Conservation (phyloP, 768 basidiomycete genomes). For the Trametes coccinea region DNA sequence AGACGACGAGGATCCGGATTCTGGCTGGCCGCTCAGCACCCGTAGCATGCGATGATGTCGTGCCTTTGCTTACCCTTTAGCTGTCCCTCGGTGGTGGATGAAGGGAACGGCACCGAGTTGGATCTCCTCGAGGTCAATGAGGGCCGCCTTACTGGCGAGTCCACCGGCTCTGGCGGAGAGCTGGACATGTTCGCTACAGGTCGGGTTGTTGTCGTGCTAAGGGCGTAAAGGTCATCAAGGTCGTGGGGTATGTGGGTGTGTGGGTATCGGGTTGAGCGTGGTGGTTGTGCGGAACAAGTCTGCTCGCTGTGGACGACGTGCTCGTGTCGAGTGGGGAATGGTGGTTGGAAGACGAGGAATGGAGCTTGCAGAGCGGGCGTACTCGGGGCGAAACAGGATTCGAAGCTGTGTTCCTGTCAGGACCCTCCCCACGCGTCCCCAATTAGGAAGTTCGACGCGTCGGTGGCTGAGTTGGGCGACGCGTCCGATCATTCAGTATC, state of each 20-base stretch:
- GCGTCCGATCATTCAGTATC: too few relatives aligned
- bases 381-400: background rate
- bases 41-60: too few relatives aligned
- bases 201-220: background rate
- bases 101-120: slow-evolving; percentile 24
- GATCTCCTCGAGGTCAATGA: slow-evolving; percentile 4
- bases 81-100: background rate
- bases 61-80: slow-evolving; percentile 7
- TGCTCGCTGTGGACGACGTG: background rate
- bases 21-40: slow-evolving; percentile 9
- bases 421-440: slow-evolving; percentile 13
- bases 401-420: slow-evolving; percentile 1
- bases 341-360: background rate
- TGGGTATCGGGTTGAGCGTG: background rate
- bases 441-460: slow-evolving; percentile 2
- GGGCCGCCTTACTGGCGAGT: background rate
- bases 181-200: background rate
- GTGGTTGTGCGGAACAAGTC: background rate
- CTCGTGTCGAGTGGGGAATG: background rate
- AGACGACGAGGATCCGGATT: slow-evolving; percentile 31
- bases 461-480: too few relatives aligned
- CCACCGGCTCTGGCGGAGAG: background rate
- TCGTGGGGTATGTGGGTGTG: background rate
- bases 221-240: background rate
- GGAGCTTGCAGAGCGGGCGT: background rate